These are phyloP conservation scores for Phytophthora capsici DNA, from an alignment of 352 stramenopile genomes.

Conservation along the genomic window DNA sequence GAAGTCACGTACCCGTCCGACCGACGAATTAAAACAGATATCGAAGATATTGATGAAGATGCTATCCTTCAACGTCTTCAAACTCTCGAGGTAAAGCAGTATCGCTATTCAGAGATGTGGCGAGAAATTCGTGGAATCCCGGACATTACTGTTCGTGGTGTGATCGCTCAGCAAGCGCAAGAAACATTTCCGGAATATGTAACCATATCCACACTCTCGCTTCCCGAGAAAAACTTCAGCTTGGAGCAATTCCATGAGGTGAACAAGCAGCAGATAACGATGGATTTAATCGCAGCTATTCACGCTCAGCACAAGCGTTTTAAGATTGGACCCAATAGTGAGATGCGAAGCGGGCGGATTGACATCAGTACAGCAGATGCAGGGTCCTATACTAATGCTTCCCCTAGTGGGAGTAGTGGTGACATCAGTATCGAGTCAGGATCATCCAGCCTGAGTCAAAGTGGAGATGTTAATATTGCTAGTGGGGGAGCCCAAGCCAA, in stretches of 20 bases:
- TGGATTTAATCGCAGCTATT: constrained; percentile 92
- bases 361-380: constrained; percentile 52
- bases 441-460: constrained; percentile 36
- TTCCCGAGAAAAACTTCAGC: constrained; percentile 90
- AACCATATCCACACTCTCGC: constrained; percentile 79
- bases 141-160: constrained; percentile 82
- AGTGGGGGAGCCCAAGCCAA: constrained; percentile 34
- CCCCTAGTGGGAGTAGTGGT: constrained; percentile 36
- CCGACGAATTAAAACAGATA: constrained; percentile 92
- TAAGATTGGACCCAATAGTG: constrained; percentile 58
- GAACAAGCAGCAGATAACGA: constrained; percentile 92
- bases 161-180: constrained; percentile 93
- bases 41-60: constrained; percentile 89
- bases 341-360: constrained; percentile 49
- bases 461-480: constrained; percentile 40
- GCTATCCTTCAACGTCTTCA: constrained; percentile 91
- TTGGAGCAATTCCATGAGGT: constrained; percentile 94
- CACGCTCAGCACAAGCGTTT: constrained; percentile 85
- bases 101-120: constrained; percentile 93
- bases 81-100: constrained; percentile 89
- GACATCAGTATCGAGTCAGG: constrained; percentile 46
- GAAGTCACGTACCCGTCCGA: constrained; percentile 94
- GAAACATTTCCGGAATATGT: constrained; percentile 95
- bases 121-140: constrained; percentile 81
- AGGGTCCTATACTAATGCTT: constrained; percentile 49